Conservation (phyloP, 768 basidiomycete genomes). For the Macrolepiota dolichaula region DNA sequence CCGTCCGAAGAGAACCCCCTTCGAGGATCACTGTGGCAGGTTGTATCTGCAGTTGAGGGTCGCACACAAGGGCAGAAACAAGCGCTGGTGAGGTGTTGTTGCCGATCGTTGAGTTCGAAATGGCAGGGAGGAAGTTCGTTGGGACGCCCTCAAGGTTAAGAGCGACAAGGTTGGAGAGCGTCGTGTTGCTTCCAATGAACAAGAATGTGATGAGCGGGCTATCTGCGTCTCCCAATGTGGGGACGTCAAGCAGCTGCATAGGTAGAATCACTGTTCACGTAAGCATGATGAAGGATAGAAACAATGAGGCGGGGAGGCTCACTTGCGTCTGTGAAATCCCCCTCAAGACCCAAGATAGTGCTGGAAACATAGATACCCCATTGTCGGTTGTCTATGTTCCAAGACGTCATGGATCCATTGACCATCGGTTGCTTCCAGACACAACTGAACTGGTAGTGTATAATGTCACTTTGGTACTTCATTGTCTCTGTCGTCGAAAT, state of each 20-base stretch:
- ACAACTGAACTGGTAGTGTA: slow-evolving; percentile 1
- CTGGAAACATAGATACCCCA: background rate
- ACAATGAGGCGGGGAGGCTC: background rate
- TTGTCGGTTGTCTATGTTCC: background rate
- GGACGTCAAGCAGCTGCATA: background rate
- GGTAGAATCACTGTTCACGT: background rate
- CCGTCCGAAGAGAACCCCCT: background rate
- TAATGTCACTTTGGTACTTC: background rate
- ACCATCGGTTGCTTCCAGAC: background rate
- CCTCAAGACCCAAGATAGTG: background rate
- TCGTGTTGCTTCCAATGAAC: slow-evolving; percentile 4
- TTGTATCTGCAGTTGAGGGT: background rate
- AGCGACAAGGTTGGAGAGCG: background rate
- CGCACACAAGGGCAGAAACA: background rate
- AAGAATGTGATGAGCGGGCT: background rate
- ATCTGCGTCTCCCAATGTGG: background rate
- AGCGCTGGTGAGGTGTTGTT: background rate
- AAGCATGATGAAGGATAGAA: background rate
- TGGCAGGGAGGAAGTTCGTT: background rate
- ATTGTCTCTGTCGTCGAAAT: background rate
- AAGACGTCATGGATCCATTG: background rate
- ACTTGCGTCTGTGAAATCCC: background rate
- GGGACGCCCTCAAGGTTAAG: background rate
- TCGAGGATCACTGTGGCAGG: background rate
- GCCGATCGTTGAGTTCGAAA: background rate